Evolutionary conservation across 306 rosid genomes (phyloP), one percentile per base, ranked within the genome.

Genomic region (Ormosia semicastrata): DNA sequence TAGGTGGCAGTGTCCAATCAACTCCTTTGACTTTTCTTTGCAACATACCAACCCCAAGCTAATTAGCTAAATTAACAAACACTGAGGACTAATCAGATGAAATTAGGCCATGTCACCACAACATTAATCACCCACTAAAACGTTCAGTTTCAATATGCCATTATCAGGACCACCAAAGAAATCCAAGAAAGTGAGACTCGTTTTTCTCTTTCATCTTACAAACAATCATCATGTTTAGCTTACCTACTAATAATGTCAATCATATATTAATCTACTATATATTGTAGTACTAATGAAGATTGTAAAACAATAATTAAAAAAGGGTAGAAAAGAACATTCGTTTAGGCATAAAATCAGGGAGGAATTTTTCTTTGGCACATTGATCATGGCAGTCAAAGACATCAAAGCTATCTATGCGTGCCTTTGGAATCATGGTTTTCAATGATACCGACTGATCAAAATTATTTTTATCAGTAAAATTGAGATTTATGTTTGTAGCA

Each of bases 321-420:
- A 0, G 11, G 39, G 5, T 36, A 1, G 6, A 30, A 52, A 10
- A 73, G 69, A 49, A 75, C 49, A 84, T 74, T 78, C 41, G 74
- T 62, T 79, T 66, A 70, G 66, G 68, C 39, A 57, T 56, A 59
- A 76, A 65, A 78, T 46, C 65, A 29, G 81, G 66, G 29, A 33
- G 29, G 66, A 32, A 40, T 49, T 50, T 34, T 58, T 59, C 11
- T 18, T 58, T 66, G 43, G 69, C 59, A 62, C 46, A 60, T 74
- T 36, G 53, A 81, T 85, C 70, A 81, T 72, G 67, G 49, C 70
- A 34, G 86, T 82, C 88, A 85, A 85, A 85, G 69, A 65, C 88
- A 77, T 82, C 84, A 72, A 77, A 71, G n/a, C 75, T 14, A 24
- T 82, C 75, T 14, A 24, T 82, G 86, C 86, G 78, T 82, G 86